These are phyloP conservation scores for Phanerochaete carnosa DNA, from an alignment of 768 basidiomycete genomes.

Conservation along the genomic window DNA sequence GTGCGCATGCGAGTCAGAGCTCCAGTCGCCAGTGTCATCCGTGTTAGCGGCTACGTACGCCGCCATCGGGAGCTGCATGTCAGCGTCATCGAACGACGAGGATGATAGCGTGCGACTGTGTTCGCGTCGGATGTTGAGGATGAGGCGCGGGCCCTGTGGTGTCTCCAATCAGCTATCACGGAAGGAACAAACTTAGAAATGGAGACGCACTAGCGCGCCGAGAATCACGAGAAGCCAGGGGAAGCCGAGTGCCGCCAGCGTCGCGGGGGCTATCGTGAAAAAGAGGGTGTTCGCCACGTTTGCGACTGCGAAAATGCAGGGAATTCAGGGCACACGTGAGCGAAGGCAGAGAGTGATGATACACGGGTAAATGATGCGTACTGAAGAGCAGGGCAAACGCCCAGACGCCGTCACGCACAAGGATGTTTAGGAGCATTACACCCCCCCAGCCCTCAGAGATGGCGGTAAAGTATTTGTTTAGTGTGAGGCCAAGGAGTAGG, in stretches of 20 bases:
- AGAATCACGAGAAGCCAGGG: constrained; percentile 15
- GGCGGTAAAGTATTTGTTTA: constrained; percentile 12
- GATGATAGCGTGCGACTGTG: neutral
- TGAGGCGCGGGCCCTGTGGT: constrained; percentile 13
- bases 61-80: neutral
- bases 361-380: neutral
- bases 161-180: neutral
- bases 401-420: constrained; percentile 19
- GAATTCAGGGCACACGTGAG: neutral
- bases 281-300: constrained; percentile 13
- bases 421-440: constrained; percentile 6
- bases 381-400: constrained; percentile 18
- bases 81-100: neutral
- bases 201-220: constrained; percentile 8
- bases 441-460: constrained; percentile 12
- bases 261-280: constrained; percentile 12
- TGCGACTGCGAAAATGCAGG: constrained; percentile 4
- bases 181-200: neutral
- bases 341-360: neutral
- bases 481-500: constrained; percentile 17
- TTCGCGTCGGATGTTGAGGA: constrained; percentile 11
- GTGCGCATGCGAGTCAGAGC: neutral
- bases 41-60: neutral
- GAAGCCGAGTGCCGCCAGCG: constrained; percentile 10
- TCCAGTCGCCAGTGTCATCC: neutral